Evolutionary conservation across 2,329 filamentous ascomycete genomes (phyloP).

Genomic region (Monosporascus cannonballus): DNA sequence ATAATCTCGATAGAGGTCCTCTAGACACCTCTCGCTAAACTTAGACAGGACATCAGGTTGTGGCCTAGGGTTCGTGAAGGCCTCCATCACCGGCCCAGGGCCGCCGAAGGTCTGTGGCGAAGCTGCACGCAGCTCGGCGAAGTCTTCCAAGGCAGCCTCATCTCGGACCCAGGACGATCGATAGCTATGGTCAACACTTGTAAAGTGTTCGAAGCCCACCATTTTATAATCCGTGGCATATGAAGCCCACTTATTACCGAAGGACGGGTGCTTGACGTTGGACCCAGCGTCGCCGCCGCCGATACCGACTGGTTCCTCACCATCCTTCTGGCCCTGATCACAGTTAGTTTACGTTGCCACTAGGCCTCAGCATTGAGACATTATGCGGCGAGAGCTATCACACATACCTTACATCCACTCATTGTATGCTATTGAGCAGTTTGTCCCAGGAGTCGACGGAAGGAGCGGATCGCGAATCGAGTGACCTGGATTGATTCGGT

Average conservation of each 20-base stretch:
- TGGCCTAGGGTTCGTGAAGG: neutral
- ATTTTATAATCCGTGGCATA: neutral
- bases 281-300: too few species aligned
- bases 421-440: too few species aligned
- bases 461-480: too few species aligned
- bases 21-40: slow-evolving; percentile 6
- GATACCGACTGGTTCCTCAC: too few species aligned
- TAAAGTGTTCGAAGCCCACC: neutral
- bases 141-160: neutral
- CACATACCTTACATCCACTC: too few species aligned
- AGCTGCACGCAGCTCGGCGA: neutral
- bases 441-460: too few species aligned
- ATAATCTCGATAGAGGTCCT: slow-evolving; percentile 14
- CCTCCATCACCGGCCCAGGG: neutral
- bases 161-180: neutral
- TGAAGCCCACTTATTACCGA: neutral
- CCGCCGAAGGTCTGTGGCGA: neutral
- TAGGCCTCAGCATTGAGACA: too few species aligned
- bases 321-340: too few species aligned
- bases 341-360: too few species aligned
- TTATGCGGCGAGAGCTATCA: too few species aligned
- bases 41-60: neutral
- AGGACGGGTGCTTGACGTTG: neutral
- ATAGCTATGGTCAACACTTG: neutral
- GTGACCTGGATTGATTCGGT: too few species aligned